Base-by-base conservation (phyloP, 441 rosid species). In the Populus hybrid region DNA sequence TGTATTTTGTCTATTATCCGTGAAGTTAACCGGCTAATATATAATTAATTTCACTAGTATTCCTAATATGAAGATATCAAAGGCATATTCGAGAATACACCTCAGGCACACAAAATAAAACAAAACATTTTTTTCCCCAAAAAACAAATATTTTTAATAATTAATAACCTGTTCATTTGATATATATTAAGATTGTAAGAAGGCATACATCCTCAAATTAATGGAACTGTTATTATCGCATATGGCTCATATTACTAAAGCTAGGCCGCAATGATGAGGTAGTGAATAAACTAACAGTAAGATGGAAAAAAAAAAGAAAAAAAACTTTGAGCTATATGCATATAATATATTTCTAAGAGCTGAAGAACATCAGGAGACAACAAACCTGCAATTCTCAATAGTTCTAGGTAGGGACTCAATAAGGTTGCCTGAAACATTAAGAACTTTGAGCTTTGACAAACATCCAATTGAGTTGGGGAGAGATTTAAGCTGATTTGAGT, bases 401-500 rank as follows among this genome's bases (percentile, higher is more conserved):
- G 94, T 87, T 82, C 82, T 90, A 10, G 99, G 99, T 24, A 93
- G 85, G 71, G 10, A 69, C n/a, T 84, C 80, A n/a, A 95, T 85
- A 71, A 89, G 83, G 74, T 95, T 95, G 68, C 97, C 97, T 0
- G 99, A 88, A 66, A 92, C 91, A 74, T 95, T 90, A n/a, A 95
- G 85, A 73, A 87, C 33, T 82, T 95, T 93, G 75, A 95, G 97
- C 87, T 92, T 95, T 0, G 90, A 88, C 53, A 95, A 87, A 78
- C 98, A 93, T 9, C 97, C 98, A 16, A 93, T 84, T 21, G 98
- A 95, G 77, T 93, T 91, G 0, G 98, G 99, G 10, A 95, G 89
- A 26, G 81, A 78, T 79, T 88, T 89, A 3, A 95, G 90, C 78
- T 92, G 94, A 78, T 95, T 95, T 0, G 99, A 95, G 82, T 89